Percentiles rank a stretch among this genome's conserved stretches.
Conservation (phyloP, 257 asterid species). For the Gentiana macrophylla region DNA sequence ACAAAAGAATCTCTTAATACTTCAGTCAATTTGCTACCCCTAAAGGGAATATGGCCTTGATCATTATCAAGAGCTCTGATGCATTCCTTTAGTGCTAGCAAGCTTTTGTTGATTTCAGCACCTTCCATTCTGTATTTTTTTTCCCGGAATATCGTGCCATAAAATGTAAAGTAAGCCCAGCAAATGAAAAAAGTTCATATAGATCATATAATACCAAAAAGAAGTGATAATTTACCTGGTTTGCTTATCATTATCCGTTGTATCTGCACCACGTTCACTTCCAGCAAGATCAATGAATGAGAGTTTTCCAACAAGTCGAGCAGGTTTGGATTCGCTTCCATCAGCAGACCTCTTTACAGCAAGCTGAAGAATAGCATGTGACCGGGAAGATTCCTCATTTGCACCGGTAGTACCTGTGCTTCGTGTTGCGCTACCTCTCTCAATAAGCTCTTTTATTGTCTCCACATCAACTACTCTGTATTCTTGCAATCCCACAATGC, state of each 20-base stretch:
- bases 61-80: slow-evolving; percentile 98
- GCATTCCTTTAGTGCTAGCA: slow-evolving; percentile 97
- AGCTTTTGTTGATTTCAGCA: slow-evolving; percentile 97
- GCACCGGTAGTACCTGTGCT: slow-evolving; percentile 99
- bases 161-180: background rate
- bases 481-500: slow-evolving; percentile 45
- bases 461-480: slow-evolving; percentile 42
- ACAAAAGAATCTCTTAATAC: slow-evolving; percentile 91
- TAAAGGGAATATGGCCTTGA: slow-evolving; percentile 93
- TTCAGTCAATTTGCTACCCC: slow-evolving; percentile 98
- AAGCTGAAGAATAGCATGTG: slow-evolving; percentile 99
- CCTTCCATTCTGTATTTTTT: slow-evolving; percentile 85
- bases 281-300: slow-evolving; percentile 99
- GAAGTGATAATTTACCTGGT: slow-evolving; percentile 47
- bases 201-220: background rate
- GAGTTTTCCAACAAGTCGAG: slow-evolving; percentile 85
- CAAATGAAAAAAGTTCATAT: too few relatives aligned
- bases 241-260: slow-evolving; percentile 98
- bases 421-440: slow-evolving; percentile 83
- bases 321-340: slow-evolving; percentile 86
- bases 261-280: slow-evolving; percentile 99
- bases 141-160: background rate
- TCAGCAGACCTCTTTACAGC: slow-evolving; percentile 72
- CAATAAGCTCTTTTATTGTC: slow-evolving; percentile 82
- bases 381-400: slow-evolving; percentile 96